Evolutionary conservation across 148 eudicot species (phyloP), one percentile per base, ranked within the genome.

Genomic region (Mesembryanthemum crystallinum): DNA sequence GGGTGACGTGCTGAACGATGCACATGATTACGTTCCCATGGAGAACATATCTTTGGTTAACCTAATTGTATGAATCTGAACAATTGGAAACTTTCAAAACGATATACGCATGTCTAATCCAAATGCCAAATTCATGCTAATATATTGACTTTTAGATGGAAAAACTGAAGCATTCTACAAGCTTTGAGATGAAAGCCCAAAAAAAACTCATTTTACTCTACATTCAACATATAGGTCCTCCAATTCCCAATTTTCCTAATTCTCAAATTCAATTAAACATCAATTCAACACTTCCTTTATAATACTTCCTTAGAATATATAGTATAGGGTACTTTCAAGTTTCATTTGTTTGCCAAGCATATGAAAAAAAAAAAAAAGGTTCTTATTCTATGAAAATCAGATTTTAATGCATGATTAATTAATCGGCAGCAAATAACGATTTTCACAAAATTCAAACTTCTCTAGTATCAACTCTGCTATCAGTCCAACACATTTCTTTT

Each of bases 401-500:
- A 43, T 43, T 43, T 43, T 8, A 45, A 45, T 11, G 49, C 49
- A 8, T 13, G 11, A 45, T 2, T 45, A 13, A 13, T 11, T 45
- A 35, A 35, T 6, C 39, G 1, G 12, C 49, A 45, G 49, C 49
- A 45, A 45, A 45, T 7, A 45, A 45, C 9, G 5, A 39, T 39
- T 5, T 5, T 39, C 8, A 5, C 5, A 9, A 39, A 39, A 5
- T 39, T 8, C 49, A 58, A 58, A 18, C 28, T n/a, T 2, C 27
- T 13, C 60, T 14, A 55, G 24, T 57, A 57, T 24, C n/a, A 58
- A 58, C 3, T 32, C 32, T 18, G 33, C 39, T 37, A 65, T 21
- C 49, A 65, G 37, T n/a, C 27, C 43, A 64, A 64, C 45, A 64
- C 43, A 64, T 33, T 64, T 32, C 68, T 42, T n/a, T n/a, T n/a